These are phyloP conservation scores for Cutaneotrichosporon sp. DNA, from an alignment of 1,284 basidiomycete genomes.

Conservation along the genomic window DNA sequence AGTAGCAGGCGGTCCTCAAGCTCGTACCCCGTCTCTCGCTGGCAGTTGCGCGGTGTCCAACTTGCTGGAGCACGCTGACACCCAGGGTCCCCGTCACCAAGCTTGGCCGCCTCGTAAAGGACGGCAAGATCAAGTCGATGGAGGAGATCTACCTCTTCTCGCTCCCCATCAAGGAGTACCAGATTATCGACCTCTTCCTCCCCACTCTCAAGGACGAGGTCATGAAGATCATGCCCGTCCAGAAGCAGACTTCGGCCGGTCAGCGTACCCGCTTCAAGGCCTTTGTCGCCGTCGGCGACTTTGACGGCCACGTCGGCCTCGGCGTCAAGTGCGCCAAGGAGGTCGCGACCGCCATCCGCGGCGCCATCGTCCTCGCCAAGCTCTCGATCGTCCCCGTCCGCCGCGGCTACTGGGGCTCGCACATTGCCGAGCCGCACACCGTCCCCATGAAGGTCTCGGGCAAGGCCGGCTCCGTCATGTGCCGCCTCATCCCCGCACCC, in stretches of 20 bases:
- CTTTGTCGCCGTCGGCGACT: conserved; percentile 98
- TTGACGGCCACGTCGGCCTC: conserved; percentile 93
- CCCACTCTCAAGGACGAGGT: conserved; percentile 98
- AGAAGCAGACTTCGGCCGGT: conserved; percentile 99
- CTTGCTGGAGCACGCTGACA: neutral
- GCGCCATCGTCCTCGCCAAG: conserved; percentile 98
- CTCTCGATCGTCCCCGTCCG: conserved; percentile 96
- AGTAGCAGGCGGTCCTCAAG: neutral
- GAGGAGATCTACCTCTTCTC: conserved; percentile 99
- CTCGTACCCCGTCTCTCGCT: neutral
- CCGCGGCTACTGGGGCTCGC: conserved; percentile 98
- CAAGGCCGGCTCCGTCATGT: conserved; percentile 99
- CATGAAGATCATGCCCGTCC: conserved; percentile 99
- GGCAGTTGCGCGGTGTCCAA: neutral
- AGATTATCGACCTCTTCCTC: conserved; percentile 96
- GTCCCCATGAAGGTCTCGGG: conserved; percentile 98
- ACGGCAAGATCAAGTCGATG: conserved; percentile 99
- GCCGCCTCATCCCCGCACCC: conserved; percentile 95
- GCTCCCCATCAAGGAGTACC: conserved; percentile 96
- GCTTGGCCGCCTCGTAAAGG: conserved; percentile 97
- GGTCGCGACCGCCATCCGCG: conserved; percentile 98
- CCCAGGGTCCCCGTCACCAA: conserved; percentile 95
- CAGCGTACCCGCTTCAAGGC: conserved; percentile 99
- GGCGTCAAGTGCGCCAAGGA: conserved; percentile 99
- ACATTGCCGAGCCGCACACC: conserved; percentile 97